Base-by-base conservation (phyloP, 2,329 filamentous ascomycete species). In the Zasmidium angulare region DNA sequence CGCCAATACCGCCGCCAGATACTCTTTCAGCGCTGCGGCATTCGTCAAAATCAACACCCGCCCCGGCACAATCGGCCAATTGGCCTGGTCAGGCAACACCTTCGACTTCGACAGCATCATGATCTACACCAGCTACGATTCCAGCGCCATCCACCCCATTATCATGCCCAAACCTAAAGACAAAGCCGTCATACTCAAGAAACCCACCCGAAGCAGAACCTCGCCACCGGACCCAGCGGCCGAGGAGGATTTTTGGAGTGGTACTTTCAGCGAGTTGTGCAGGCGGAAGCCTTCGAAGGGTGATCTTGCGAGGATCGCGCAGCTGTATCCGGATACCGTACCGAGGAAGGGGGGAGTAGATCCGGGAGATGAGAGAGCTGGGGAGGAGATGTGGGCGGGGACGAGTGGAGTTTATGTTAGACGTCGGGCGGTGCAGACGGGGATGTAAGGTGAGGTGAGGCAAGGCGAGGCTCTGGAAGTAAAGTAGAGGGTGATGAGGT, bases 51-150 rank as follows among this genome's bases (percentile, higher is more conserved):
- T 17, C 14, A 3, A 7, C 20, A 49, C 46, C 46, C 46, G 46
- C 46, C 10, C 20, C 46, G 10, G 10, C 11, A 6, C n/a, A 14
- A 31, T 55, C 43, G 53, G 53, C 4, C 43, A 55, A 49, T 22
- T 31, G 9, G 23, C 43, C 4, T 46, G 19, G 23, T 55, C 53
- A n/a, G 12, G 19, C 43, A 53, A 53, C 19, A 49, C 46, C 17
- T 55, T 55, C 53, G 53, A 55, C 23, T 55, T 47, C 46, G 19
- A 48, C 40, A 47, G 36, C 23, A 48, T 55, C 40, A 55, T 49
- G 53, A 48, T 49, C 36, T 55, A 55, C 46, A 43, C 22, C 43
- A 48, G 24, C n/a, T 55, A 55, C 53, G 43, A 48, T 17, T n/a
- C n/a, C n/a, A 43, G 53, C 53, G 21, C 53, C 31, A 46, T 22